A percentile compares a stretch with the other conserved stretches of the same genome.
Evolutionary conservation across 176 grass and related monocot genomes (phyloP).

Genomic region (Tuctoria greenei): DNA sequence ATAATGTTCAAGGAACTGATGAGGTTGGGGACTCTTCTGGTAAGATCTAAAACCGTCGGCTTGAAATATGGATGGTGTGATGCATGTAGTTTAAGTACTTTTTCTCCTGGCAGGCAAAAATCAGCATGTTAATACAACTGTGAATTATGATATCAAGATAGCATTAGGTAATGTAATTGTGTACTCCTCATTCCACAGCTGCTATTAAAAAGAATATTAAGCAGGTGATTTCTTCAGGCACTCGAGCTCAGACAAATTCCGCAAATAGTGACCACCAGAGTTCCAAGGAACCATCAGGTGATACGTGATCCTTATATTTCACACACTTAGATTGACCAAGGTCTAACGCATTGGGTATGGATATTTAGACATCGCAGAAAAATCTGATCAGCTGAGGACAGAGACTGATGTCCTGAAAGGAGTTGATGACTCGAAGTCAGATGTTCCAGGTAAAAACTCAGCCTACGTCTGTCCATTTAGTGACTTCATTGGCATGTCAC

Average conservation of each 20-base stretch:
- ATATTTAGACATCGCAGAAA: slow-evolving; percentile 31
- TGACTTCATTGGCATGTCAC: slow-evolving; percentile 18
- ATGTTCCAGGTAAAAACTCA: slow-evolving; percentile 33
- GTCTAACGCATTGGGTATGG: slow-evolving; percentile 24
- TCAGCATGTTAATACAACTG: slow-evolving; percentile 8
- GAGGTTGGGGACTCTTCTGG: slow-evolving; percentile 9
- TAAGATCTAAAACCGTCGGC: slow-evolving; percentile 23
- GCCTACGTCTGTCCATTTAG: neutral
- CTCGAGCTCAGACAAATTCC: slow-evolving; percentile 21
- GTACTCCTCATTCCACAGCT: neutral
- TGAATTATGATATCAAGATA: slow-evolving; percentile 25
- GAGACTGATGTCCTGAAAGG: slow-evolving; percentile 16
- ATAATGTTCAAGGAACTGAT: slow-evolving; percentile 24
- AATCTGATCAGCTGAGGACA: slow-evolving; percentile 32
- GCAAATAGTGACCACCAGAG: slow-evolving; percentile 29
- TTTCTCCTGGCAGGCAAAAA: slow-evolving; percentile 29
- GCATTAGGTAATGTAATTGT: slow-evolving; percentile 29
- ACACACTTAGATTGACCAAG: neutral
- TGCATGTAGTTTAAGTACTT: slow-evolving; percentile 14
- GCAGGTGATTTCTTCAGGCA: slow-evolving; percentile 7
- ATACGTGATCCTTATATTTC: slow-evolving; percentile 17
- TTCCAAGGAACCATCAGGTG: slow-evolving; percentile 43
- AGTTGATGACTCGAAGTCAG: slow-evolving; percentile 38
- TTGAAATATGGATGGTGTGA: neutral
- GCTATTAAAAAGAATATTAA: slow-evolving; percentile 5